These are phyloP conservation scores for Botryotinia narcissicola DNA, from an alignment of 2,329 filamentous ascomycete genomes.

Conservation along the genomic window DNA sequence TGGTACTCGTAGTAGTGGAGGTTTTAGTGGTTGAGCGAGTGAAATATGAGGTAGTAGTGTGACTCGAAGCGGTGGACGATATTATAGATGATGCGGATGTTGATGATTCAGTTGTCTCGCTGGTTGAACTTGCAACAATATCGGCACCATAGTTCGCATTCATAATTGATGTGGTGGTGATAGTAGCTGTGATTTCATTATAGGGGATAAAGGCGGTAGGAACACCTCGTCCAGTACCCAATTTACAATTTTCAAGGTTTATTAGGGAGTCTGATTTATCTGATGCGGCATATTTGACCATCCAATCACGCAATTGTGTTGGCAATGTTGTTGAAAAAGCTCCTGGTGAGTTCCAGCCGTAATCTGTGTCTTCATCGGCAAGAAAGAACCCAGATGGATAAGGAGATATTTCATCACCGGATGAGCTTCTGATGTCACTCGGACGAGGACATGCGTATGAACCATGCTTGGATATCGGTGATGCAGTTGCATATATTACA, in stretches of 20 bases:
- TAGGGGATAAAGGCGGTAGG: conserved; percentile 25
- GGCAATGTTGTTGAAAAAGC: conserved; percentile 18
- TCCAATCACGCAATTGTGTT: conserved; percentile 21
- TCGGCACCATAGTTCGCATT: conserved; percentile 13
- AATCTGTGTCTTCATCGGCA: conserved; percentile 8
- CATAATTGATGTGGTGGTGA: conserved; percentile 19
- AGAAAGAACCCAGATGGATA: conserved; percentile 23
- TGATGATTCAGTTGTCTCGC: background rate
- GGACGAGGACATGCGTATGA: conserved; percentile 17
- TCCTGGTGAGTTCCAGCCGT: conserved; percentile 15
- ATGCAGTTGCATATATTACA: conserved; percentile 11
- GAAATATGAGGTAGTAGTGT: background rate
- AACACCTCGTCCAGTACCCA: conserved; percentile 22
- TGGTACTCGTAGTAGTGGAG: background rate
- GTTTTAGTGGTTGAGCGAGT: background rate
- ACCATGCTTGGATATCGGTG: background rate
- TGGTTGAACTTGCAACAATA: background rate
- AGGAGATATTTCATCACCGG: conserved; percentile 15
- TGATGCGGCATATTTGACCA: conserved; percentile 19
- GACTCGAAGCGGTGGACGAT: background rate
- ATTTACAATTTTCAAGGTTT: conserved; percentile 18
- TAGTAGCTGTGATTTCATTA: conserved; percentile 16
- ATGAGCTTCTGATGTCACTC: background rate
- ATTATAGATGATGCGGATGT: background rate
- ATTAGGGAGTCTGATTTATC: background rate